Conservation (phyloP, 192 early-diverging fungal genomes). For the Podila horticola region DNA sequence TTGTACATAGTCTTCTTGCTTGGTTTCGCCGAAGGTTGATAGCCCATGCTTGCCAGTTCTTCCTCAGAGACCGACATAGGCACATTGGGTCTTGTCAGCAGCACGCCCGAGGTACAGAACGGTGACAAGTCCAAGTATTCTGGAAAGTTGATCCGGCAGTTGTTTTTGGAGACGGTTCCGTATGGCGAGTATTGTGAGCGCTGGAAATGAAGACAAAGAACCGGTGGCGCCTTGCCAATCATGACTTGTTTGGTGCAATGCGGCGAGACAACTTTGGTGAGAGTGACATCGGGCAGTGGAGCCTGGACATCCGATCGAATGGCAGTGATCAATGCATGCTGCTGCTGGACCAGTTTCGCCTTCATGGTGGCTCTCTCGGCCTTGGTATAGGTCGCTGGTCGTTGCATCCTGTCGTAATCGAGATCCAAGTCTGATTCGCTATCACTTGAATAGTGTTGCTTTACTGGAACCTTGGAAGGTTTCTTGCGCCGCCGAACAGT, state of each 20-base stretch:
- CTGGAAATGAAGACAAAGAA: slow-evolving; percentile 86
- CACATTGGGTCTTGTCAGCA: slow-evolving; percentile 62
- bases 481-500: not conserved
- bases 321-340: slow-evolving; percentile 42
- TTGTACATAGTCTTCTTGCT: slow-evolving; percentile 55
- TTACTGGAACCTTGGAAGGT: not conserved
- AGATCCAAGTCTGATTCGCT: not conserved
- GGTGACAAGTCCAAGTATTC: slow-evolving; percentile 80
- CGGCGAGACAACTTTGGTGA: slow-evolving; percentile 55
- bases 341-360: slow-evolving; percentile 26
- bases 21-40: not conserved
- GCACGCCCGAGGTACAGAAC: slow-evolving; percentile 71
- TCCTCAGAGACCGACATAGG: slow-evolving; percentile 61
- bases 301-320: slow-evolving; percentile 58
- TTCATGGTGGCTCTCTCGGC: slow-evolving; percentile 9
- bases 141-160: slow-evolving; percentile 81
- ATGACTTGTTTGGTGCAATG: slow-evolving; percentile 80
- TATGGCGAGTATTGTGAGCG: slow-evolving; percentile 80
- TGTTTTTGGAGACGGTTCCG: slow-evolving; percentile 83
- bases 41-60: slow-evolving; percentile 13
- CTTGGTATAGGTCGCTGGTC: not conserved
- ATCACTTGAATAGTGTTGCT: not conserved
- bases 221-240: slow-evolving; percentile 80
- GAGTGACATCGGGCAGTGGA: slow-evolving; percentile 51
- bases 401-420: not conserved